Evolutionary conservation across 164 flowering plant genomes (phyloP), one percentile per base, ranked within the genome.

Genomic region (Magnolia kwangsiensis): DNA sequence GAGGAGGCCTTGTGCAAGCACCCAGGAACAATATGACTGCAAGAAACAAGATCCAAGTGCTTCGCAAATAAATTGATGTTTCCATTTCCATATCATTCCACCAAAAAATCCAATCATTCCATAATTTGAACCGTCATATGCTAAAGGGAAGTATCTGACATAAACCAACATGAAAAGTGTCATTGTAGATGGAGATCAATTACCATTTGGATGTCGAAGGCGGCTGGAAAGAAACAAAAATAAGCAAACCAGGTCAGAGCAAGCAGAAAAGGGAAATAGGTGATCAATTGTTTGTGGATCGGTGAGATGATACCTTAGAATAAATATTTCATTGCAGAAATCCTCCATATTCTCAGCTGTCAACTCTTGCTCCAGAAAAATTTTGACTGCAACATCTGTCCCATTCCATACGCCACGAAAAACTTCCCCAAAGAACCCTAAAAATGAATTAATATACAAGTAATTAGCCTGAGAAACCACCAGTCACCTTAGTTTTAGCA

Each of bases 321-420:
- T 91, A 68, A 94, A 84, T 81, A 94, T 90, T 86, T 96, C 99
- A 81, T 96, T 96, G 91, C 98, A 94, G 81, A 96, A 96, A 69
- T 96, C 98, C 78, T 92, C 97, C 92, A 96, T 92, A 77, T 94
- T 94, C 84, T 96, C 99, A 77, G 96, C 86, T 64, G 96, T 94
- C 80, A 94, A 82, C 84, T 96, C 98, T 83, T 96, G 99, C 90
- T 96, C 98, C 50, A 92, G 80, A 72, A 94, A 96, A 73, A 94
- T 89, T 83, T 96, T 96, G 68, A 96, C 89, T 16, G 99, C 97
- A 79, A 96, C 99, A 72, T 96, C 98, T 19, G 99, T 94, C 72
- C 99, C 99, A 86, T 96, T 96, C 99, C 99, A 96, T 24, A 88
- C 83, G 9, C 99, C 99, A 80, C 92, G 97, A 68, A 96, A 94